These are phyloP conservation scores for Mucor irregularis DNA, from an alignment of 371 early-diverging fungal species.

Conservation along the genomic window DNA sequence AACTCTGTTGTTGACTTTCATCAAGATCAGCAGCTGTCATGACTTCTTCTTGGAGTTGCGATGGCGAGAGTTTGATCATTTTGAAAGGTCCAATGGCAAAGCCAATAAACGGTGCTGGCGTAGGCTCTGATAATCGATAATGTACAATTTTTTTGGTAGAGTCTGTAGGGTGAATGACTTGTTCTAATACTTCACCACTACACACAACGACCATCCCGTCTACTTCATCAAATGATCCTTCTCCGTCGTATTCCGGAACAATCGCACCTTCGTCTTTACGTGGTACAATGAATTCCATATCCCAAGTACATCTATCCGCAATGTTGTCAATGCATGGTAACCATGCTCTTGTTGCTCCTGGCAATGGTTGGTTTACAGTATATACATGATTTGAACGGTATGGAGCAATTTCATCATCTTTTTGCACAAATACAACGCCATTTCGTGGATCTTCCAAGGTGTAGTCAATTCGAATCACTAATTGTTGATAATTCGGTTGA, in stretches of 20 bases:
- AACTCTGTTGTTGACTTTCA: slow-evolving; percentile 49
- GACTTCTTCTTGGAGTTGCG: slow-evolving; percentile 46
- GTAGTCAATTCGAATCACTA: slow-evolving; percentile 57
- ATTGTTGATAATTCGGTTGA: slow-evolving; percentile 33
- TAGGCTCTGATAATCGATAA: slow-evolving; percentile 63
- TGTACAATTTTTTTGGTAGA: slow-evolving; percentile 56
- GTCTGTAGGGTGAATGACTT: slow-evolving; percentile 66
- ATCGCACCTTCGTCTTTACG: slow-evolving; percentile 27
- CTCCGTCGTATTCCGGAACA: slow-evolving; percentile 43
- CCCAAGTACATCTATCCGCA: slow-evolving; percentile 84
- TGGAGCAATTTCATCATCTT: slow-evolving; percentile 59
- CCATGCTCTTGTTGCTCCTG: slow-evolving; percentile 83
- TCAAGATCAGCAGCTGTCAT: slow-evolving; percentile 49
- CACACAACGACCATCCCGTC: slow-evolving; percentile 72
- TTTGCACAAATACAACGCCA: slow-evolving; percentile 59
- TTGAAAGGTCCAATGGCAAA: slow-evolving; percentile 78
- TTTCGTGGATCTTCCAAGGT: slow-evolving; percentile 51
- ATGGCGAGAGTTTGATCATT: slow-evolving; percentile 48
- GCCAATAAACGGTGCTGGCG: slow-evolving; percentile 72
- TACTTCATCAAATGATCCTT: slow-evolving; percentile 46
- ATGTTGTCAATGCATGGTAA: slow-evolving; percentile 84
- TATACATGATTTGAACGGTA: slow-evolving; percentile 69
- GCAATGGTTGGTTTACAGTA: slow-evolving; percentile 75
- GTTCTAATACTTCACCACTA: slow-evolving; percentile 74
- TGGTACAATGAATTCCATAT: slow-evolving; percentile 82